phyloP scores from a whole-genome alignment of 2,329 filamentous ascomycete species.

The Shiraia sp. region DNA sequence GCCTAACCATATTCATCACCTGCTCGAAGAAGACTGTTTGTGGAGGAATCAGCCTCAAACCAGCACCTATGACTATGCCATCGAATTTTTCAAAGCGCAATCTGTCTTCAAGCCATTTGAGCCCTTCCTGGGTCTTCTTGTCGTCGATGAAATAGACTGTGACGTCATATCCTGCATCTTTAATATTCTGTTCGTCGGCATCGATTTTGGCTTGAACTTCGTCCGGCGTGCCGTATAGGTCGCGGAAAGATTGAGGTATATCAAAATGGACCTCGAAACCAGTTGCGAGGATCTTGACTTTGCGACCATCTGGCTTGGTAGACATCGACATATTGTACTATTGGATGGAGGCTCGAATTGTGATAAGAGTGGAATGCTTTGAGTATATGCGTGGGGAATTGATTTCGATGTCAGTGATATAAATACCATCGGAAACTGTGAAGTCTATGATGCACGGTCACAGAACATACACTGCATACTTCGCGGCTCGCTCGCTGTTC shows the following conservation, averaged over 20 bases:
- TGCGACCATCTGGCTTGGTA: too few relatives aligned
- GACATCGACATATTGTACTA: too few relatives aligned
- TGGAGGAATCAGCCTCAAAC: constrained; percentile 5
- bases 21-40: constrained; percentile 8
- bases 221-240: constrained; percentile 8
- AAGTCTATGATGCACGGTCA: too few relatives aligned
- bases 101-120: constrained; percentile 5
- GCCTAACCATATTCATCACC: constrained; percentile 5
- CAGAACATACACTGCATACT: too few relatives aligned
- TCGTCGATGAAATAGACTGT: constrained; percentile 7
- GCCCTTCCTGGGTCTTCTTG: neutral
- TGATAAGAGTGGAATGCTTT: too few relatives aligned
- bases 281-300: constrained; percentile 6
- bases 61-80: constrained; percentile 6
- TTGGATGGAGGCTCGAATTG: too few relatives aligned
- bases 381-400: too few relatives aligned
- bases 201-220: constrained; percentile 12
- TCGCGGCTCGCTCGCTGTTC: too few relatives aligned
- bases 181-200: constrained; percentile 4
- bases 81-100: constrained; percentile 1
- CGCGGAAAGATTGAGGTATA: constrained; percentile 7
- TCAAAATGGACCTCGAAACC: constrained; percentile 2
- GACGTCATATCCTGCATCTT: constrained; percentile 7
- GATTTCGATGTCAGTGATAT: too few relatives aligned
- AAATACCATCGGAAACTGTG: too few relatives aligned